These are phyloP conservation scores for Aspergillus egyptiacus DNA, from an alignment of 495 filamentous ascomycete species.

Conservation along the genomic window DNA sequence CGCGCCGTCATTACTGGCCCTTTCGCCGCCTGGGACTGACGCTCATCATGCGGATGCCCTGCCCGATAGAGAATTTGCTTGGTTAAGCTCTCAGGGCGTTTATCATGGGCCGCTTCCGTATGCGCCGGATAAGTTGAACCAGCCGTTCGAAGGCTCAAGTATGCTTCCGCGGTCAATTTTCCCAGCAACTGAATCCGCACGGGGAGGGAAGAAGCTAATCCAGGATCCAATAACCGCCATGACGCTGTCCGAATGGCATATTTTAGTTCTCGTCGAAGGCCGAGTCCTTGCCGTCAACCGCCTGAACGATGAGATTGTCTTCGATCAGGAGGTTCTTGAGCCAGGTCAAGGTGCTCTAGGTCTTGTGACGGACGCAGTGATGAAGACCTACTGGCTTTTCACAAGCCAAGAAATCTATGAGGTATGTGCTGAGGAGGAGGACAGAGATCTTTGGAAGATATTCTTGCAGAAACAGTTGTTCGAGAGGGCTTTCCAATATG, in stretches of 20 bases:
- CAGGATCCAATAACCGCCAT: conserved; percentile 72
- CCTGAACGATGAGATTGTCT: conserved; percentile 75
- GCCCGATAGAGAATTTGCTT: conserved; percentile 74
- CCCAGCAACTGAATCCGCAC: conserved; percentile 56
- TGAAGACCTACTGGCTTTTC: conserved; percentile 96
- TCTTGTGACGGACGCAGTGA: conserved; percentile 78
- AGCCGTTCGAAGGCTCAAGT: conserved; percentile 64
- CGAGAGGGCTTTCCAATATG: conserved; percentile 78
- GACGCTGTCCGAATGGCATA: conserved; percentile 86
- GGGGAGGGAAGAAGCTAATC: conserved; percentile 56
- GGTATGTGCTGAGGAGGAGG: conserved; percentile 83
- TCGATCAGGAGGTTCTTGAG: conserved; percentile 81
- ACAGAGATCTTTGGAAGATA: conserved; percentile 89
- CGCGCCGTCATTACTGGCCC: conserved; percentile 56
- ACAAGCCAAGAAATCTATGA: conserved; percentile 87
- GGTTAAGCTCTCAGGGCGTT: conserved; percentile 84
- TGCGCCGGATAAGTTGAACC: conserved; percentile 41
- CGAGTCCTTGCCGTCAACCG: conserved; percentile 78
- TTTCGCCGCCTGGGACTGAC: conserved; percentile 68
- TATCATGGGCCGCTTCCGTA: conserved; percentile 67
- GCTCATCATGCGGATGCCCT: conserved; percentile 35
- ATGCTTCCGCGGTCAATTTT: conserved; percentile 68
- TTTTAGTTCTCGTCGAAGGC: conserved; percentile 76
- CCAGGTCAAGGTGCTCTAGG: conserved; percentile 70
- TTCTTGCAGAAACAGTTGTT: conserved; percentile 81